Percentiles rank a stretch among this genome's conserved stretches.
Evolutionary conservation across 441 rosid species (phyloP).

Genomic region (Erysimum pusillum): DNA sequence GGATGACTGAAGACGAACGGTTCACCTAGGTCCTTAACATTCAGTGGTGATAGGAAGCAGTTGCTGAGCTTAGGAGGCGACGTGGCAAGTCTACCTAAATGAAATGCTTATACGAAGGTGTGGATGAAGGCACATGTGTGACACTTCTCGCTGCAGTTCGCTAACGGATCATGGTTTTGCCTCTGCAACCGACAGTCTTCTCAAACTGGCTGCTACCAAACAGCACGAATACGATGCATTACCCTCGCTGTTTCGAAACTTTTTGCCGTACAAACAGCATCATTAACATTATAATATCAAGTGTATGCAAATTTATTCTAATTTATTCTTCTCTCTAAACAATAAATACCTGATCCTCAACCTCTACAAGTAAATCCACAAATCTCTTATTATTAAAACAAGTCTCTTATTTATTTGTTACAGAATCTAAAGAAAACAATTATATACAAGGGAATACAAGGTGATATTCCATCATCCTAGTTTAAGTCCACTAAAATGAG

Average conservation of each 20-base stretch:
- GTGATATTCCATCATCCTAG: conserved; percentile 14
- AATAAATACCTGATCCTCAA: neutral
- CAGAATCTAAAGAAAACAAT: conserved; percentile 10
- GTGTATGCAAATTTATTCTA: neutral
- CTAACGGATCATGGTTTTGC: conserved; percentile 66
- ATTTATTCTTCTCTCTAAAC: neutral
- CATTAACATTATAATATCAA: neutral
- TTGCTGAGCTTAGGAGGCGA: neutral
- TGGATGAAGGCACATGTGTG: conserved; percentile 75
- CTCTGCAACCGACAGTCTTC: conserved; percentile 76
- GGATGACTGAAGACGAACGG: conserved; percentile 80
- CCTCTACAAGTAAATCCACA: neutral
- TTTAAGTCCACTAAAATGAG: conserved; percentile 9
- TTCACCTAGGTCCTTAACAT: conserved; percentile 70
- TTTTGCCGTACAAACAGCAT: conserved; percentile 53
- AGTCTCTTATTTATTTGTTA: neutral
- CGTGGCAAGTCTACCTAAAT: conserved; percentile 36
- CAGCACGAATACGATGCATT: conserved; percentile 41
- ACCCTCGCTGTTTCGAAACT: conserved; percentile 78
- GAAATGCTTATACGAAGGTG: conserved; percentile 79
- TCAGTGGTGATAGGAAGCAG: conserved; percentile 56
- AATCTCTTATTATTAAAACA: neutral
- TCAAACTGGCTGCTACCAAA: conserved; percentile 86
- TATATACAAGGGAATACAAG: conserved; percentile 31
- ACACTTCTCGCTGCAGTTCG: conserved; percentile 72